Conservation (phyloP, 2,329 filamentous ascomycete species). For the Xylariaceae sp. region DNA sequence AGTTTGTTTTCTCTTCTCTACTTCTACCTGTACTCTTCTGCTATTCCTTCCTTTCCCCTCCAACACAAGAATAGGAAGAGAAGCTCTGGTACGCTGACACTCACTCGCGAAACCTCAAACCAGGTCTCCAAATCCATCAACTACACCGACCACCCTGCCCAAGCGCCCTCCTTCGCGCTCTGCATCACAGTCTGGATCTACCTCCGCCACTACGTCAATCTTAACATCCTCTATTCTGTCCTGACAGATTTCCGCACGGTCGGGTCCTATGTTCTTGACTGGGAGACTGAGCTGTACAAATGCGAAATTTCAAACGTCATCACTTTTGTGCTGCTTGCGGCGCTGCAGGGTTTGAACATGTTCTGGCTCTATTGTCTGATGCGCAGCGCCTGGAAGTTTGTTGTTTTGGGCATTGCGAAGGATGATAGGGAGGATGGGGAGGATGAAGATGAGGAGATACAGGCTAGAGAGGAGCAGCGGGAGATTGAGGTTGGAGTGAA, state of each 20-base stretch:
- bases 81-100: too few species aligned
- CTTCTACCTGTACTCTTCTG: background rate
- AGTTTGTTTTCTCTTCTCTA: slow-evolving; percentile 6
- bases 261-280: slow-evolving; percentile 55
- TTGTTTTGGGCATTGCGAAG: slow-evolving; percentile 45
- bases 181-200: slow-evolving; percentile 69
- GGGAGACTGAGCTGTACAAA: slow-evolving; percentile 59
- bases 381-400: slow-evolving; percentile 51
- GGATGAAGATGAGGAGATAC: slow-evolving; percentile 26
- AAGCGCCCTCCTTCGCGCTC: slow-evolving; percentile 60
- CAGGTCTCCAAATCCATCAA: slow-evolving; percentile 64
- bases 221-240: slow-evolving; percentile 55
- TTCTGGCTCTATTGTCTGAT: slow-evolving; percentile 60
- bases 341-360: slow-evolving; percentile 54
- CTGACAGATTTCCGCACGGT: slow-evolving; percentile 54
- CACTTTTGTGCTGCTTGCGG: slow-evolving; percentile 48
- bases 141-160: slow-evolving; percentile 61
- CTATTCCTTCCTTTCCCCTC: background rate
- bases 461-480: slow-evolving; percentile 32
- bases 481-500: background rate
- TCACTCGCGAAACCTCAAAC: slow-evolving; percentile 2
- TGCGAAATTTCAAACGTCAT: slow-evolving; percentile 51
- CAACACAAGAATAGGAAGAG: too few species aligned
- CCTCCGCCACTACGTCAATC: slow-evolving; percentile 64
- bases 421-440: slow-evolving; percentile 57